These are phyloP conservation scores for Citrus sp. DNA, from an alignment of 345 rosid species.

Conservation along the genomic window DNA sequence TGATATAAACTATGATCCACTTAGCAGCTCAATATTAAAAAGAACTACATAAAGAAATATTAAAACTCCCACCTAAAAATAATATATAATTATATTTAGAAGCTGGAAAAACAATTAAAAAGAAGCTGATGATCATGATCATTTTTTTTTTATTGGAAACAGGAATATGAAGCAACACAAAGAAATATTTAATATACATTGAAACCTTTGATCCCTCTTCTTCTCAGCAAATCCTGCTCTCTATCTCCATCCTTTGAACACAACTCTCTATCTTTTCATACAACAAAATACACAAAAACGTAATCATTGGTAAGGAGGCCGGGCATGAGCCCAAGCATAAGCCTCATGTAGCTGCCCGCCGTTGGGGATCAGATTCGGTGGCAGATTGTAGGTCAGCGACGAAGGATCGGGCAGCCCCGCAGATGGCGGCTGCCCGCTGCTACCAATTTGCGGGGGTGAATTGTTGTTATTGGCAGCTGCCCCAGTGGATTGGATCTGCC, in stretches of 20 bases:
- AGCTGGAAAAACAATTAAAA: slow-evolving; percentile 9
- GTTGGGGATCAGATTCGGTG: slow-evolving; percentile 47
- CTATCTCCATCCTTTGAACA: background rate
- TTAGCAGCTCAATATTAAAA: too few relatives aligned
- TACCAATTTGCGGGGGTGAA: slow-evolving; percentile 51
- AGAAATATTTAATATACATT: slow-evolving; percentile 20
- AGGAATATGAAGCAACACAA: slow-evolving; percentile 8
- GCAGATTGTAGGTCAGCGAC: slow-evolving; percentile 44
- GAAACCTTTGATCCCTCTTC: slow-evolving; percentile 11
- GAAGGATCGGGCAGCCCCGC: slow-evolving; percentile 49
- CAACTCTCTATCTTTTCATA: slow-evolving; percentile 13
- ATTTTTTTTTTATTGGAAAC: slow-evolving; percentile 23
- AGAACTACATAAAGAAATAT: background rate
- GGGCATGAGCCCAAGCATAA: slow-evolving; percentile 51
- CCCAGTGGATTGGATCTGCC: background rate
- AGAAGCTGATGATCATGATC: slow-evolving; percentile 1
- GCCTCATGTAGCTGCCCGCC: slow-evolving; percentile 66
- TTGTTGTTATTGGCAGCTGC: slow-evolving; percentile 11
- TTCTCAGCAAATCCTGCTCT: slow-evolving; percentile 11
- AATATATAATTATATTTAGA: background rate
- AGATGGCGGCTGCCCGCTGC: slow-evolving; percentile 24
- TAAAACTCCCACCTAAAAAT: background rate
- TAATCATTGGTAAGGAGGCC: slow-evolving; percentile 48
- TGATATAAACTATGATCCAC: background rate
- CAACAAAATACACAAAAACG: background rate